Conservation (phyloP, 139 green algal species). For the Chlamydomonas schloesseri region DNA sequence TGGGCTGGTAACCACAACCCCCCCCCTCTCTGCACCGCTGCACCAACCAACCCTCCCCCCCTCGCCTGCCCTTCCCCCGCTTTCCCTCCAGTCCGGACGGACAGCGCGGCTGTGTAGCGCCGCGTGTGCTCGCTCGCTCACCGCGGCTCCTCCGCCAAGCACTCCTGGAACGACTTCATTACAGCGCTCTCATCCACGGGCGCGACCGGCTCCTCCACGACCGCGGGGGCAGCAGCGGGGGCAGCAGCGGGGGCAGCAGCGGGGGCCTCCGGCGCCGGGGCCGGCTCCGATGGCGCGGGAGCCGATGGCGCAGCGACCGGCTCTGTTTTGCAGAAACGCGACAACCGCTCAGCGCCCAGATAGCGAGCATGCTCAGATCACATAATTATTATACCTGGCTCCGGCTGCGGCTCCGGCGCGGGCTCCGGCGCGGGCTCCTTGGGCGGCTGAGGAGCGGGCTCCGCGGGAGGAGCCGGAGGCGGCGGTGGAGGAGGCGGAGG, state of each 20-base stretch:
- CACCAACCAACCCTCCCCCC: too few relatives aligned
- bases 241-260: constrained; percentile 11
- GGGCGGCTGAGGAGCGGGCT: not conserved
- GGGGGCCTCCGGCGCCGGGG: not conserved
- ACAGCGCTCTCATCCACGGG: constrained; percentile 65
- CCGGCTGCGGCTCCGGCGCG: not conserved
- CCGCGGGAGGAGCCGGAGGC: constrained; percentile 16
- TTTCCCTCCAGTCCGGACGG: too few relatives aligned
- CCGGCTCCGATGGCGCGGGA: not conserved
- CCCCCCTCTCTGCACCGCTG: too few relatives aligned
- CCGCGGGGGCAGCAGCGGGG: constrained; percentile 11
- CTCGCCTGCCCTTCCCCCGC: too few relatives aligned
- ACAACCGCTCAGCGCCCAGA: not conserved
- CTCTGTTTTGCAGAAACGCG: not conserved
- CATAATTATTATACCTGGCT: not conserved
- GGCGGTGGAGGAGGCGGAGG: constrained; percentile 65
- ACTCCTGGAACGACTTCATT: constrained; percentile 69
- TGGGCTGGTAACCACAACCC: too few relatives aligned
- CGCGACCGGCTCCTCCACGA: constrained; percentile 48
- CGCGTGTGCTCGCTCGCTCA: too few relatives aligned
- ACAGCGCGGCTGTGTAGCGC: too few relatives aligned
- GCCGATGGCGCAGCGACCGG: not conserved
- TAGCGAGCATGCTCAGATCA: not conserved
- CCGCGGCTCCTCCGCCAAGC: constrained; percentile 75
- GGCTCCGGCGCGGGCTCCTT: constrained; percentile 9